Evolutionary conservation across 2,329 filamentous ascomycete genomes (phyloP), one percentile per base, ranked within the genome.

Genomic region (Microdochium nivale): DNA sequence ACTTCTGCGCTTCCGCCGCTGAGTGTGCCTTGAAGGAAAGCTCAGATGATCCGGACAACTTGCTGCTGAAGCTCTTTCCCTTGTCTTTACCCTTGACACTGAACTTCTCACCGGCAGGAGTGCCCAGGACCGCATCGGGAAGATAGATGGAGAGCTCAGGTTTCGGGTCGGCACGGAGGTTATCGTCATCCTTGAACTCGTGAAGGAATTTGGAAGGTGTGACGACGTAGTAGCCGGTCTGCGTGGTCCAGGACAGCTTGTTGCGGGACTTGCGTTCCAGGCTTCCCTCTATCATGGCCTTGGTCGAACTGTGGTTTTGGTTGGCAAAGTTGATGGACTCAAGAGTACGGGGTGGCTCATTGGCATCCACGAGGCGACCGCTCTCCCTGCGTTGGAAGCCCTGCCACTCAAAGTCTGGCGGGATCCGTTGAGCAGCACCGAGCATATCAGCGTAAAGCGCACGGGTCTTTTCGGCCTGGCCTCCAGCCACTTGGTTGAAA

Each of bases 71-170:
- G 56, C 86, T 87, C 65, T 88, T 87, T 62, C 85, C 86, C 52
- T 86, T 82, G 66, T 99, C 91, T 70, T 97, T 97, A 68, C 94
- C 94, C 75, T 96, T 96, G 68, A 99, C 78, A 63, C 83, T 89
- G 78, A 99, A 97, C 70, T 95, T 96, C 54, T 86, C 80, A 51
- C 87, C 90, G 58, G 77, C 83, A 13, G 80, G 79, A 1, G 71
- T 63, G 53, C 90, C 89, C 52, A 97, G 80, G 47, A 85, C 70
- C 60, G 92, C 95, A 60, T 99, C 94, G 11, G 94, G 91, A 1
- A 99, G 83, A 69, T 92, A 97, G 58, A 99, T 82, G 14, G 88
- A 94, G 40, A 94, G 75, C 66, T 99, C 92, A 0, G 94, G 92
- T 52, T 80, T 77, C 10, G 90, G 89, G 55, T 95, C 89, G 61